Evolutionary conservation across 2,329 filamentous ascomycete genomes (phyloP).

Genomic region (Pseudohalonectria lignicola): DNA sequence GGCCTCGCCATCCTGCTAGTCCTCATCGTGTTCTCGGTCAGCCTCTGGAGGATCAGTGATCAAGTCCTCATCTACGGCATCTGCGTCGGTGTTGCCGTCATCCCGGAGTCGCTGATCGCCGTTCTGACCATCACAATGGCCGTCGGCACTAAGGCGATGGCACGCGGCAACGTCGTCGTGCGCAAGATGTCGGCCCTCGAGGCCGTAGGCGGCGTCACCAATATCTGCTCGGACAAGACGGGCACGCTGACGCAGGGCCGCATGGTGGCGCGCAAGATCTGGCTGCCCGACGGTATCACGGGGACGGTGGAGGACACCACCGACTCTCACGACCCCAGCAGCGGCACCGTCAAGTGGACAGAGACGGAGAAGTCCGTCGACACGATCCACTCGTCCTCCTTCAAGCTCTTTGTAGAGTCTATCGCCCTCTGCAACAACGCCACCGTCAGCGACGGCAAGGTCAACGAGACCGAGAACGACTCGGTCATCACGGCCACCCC

Average conservation of each 20-base stretch:
- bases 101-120: conserved; percentile 45
- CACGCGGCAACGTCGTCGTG: conserved; percentile 42
- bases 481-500: conserved; percentile 30
- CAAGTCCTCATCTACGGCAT: conserved; percentile 32
- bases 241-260: conserved; percentile 56
- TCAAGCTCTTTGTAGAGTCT: conserved; percentile 39
- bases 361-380: conserved; percentile 16
- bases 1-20: conserved; percentile 37
- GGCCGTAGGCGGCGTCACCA: conserved; percentile 41
- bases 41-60: conserved; percentile 32
- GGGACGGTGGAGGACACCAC: conserved; percentile 42
- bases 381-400: conserved; percentile 14
- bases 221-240: conserved; percentile 54
- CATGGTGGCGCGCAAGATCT: conserved; percentile 54
- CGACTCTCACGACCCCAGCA: conserved; percentile 51
- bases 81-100: conserved; percentile 38
- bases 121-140: conserved; percentile 56
- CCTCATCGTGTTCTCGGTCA: conserved; percentile 28
- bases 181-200: conserved; percentile 44
- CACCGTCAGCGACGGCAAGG: conserved; percentile 29
- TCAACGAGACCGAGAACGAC: conserved; percentile 3
- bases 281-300: conserved; percentile 42
- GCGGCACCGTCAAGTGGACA: conserved; percentile 37
- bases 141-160: conserved; percentile 43
- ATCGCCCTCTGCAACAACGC: conserved; percentile 53